Conservation (phyloP, 805 yeast genomes). For the Yamadazyma paraphyllophila region DNA sequence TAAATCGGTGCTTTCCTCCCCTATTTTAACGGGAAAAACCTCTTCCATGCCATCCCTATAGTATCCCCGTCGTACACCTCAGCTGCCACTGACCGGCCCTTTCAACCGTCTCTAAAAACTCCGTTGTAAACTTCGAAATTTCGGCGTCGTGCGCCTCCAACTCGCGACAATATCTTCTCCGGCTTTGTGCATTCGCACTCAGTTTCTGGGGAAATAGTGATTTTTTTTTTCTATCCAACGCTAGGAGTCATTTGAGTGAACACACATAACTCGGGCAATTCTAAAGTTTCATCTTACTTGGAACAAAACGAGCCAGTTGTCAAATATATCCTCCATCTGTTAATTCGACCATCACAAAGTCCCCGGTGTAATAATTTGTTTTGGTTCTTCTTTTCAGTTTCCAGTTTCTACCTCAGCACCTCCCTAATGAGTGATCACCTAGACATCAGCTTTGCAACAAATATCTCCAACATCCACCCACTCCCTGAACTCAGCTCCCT, state of each 20-base stretch:
- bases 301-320: too few species aligned
- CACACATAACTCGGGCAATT: neutral
- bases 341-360: neutral
- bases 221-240: slow-evolving; percentile 1
- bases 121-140: neutral
- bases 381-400: neutral
- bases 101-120: neutral
- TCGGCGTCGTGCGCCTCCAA: neutral
- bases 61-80: neutral
- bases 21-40: neutral
- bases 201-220: slow-evolving; percentile 7
- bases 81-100: too few species aligned
- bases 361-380: neutral
- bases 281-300: too few species aligned
- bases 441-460: slow-evolving; percentile 2
- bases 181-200: slow-evolving; percentile 5
- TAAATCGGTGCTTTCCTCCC: neutral
- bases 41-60: neutral
- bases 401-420: neutral
- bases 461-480: neutral
- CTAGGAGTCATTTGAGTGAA: slow-evolving; percentile 5
- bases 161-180: slow-evolving; percentile 1
- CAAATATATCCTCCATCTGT: too few species aligned
- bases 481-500: neutral
- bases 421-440: slow-evolving; percentile 3